phyloP scores from a whole-genome alignment of 768 basidiomycete species.

The Suillus variegatus region DNA sequence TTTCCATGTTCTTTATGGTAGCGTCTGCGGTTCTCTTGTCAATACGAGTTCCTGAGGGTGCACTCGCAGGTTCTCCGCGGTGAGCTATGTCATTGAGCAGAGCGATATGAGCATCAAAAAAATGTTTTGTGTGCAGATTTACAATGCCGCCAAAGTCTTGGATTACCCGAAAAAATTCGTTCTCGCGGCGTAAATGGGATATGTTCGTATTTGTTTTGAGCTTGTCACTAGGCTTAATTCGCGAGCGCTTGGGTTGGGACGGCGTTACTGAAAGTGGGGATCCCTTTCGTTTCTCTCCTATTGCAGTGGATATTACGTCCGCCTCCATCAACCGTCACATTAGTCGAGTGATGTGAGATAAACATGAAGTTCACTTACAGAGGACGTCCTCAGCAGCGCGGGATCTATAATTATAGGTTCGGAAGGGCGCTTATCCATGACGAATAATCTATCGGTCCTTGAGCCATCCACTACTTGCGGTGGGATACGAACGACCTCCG shows the following conservation, averaged over 20 bases:
- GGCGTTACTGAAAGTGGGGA: constrained; percentile 7
- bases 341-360: background rate
- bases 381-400: background rate
- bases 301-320: background rate
- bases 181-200: constrained; percentile 77
- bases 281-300: constrained; percentile 20
- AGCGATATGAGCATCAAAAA: constrained; percentile 64
- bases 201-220: constrained; percentile 58
- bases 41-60: constrained; percentile 63
- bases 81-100: constrained; percentile 58
- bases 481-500: background rate
- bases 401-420: background rate
- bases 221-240: constrained; percentile 10
- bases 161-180: constrained; percentile 72
- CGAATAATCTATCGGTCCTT: background rate
- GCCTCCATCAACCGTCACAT: background rate
- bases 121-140: constrained; percentile 66
- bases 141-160: constrained; percentile 66
- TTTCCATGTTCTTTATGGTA: constrained; percentile 63
- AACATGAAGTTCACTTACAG: background rate
- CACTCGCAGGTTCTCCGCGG: constrained; percentile 70
- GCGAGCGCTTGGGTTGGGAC: constrained; percentile 24
- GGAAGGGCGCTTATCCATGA: background rate
- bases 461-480: background rate
- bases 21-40: constrained; percentile 73